Evolutionary conservation across 192 early-diverging fungal genomes (phyloP).

Genomic region (Podila clonocystis): DNA sequence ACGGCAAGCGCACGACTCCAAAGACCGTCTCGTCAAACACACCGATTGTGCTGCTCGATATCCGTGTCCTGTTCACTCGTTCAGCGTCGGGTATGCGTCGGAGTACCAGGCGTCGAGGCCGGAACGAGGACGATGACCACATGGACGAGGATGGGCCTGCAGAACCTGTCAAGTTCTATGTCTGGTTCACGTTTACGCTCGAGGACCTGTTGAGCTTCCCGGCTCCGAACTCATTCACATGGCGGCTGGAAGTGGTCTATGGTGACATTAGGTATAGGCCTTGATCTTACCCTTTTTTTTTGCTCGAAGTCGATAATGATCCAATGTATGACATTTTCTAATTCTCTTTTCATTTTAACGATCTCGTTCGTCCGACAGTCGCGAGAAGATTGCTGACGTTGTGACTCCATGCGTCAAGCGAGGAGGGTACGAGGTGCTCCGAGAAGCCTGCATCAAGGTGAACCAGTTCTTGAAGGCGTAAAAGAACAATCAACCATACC

Average conservation of each 20-base stretch:
- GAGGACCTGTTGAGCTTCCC: conserved; percentile 40
- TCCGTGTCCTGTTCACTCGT: conserved; percentile 41
- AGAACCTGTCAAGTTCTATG: conserved; percentile 48
- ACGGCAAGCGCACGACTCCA: neutral
- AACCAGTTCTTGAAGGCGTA: conserved; percentile 29
- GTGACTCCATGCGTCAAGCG: conserved; percentile 26
- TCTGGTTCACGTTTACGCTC: conserved; percentile 50
- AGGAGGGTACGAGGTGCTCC: conserved; percentile 33
- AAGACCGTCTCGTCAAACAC: conserved; percentile 15
- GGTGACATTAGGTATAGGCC: conserved; percentile 26
- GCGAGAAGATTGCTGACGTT: conserved; percentile 22
- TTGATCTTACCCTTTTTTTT: neutral
- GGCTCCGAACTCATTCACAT: conserved; percentile 30
- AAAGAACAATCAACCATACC: neutral
- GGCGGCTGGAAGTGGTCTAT: conserved; percentile 45
- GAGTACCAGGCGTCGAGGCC: neutral
- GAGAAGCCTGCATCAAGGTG: conserved; percentile 31
- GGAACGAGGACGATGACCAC: neutral
- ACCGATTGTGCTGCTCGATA: conserved; percentile 42
- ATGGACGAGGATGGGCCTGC: neutral
- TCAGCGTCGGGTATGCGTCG: conserved; percentile 9
- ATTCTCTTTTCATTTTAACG: neutral
- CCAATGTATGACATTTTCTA: neutral
- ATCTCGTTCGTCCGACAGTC: conserved; percentile 1
- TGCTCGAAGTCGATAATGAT: neutral